Conservation (phyloP, 2,329 filamentous ascomycete species). For the Cercospora sojina region DNA sequence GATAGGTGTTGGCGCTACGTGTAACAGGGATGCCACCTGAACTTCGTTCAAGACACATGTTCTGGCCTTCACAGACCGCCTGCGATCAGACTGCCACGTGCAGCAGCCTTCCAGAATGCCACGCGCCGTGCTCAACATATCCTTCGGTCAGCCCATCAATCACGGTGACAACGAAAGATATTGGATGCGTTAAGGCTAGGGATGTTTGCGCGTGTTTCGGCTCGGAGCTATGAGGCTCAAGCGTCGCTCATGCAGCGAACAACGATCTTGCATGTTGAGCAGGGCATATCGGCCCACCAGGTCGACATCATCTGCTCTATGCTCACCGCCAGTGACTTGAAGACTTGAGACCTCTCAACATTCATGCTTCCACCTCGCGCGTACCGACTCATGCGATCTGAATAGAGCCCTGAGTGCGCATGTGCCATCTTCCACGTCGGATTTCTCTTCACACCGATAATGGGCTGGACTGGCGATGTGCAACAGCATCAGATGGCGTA, state of each 20-base stretch:
- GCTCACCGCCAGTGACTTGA: background rate
- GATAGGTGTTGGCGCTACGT: background rate
- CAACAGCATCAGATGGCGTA: background rate
- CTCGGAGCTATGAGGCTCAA: background rate
- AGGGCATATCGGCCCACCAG: background rate
- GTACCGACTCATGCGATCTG: background rate
- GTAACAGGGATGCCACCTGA: background rate
- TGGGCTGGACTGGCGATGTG: background rate
- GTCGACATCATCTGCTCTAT: background rate
- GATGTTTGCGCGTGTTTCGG: background rate
- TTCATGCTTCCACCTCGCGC: background rate
- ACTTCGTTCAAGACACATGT: background rate
- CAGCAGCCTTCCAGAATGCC: background rate
- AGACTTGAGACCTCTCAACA: background rate
- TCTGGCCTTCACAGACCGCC: background rate
- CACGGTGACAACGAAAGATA: background rate
- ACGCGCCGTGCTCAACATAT: background rate
- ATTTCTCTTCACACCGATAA: background rate
- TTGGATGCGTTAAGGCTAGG: background rate
- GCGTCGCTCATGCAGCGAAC: background rate
- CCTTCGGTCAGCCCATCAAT: background rate
- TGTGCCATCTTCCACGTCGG: background rate
- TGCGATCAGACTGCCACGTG: background rate
- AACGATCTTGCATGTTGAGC: background rate
- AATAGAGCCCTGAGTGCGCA: background rate